These are phyloP conservation scores for Marasmius sp. DNA, from an alignment of 1,284 basidiomycete genomes.

Conservation along the genomic window DNA sequence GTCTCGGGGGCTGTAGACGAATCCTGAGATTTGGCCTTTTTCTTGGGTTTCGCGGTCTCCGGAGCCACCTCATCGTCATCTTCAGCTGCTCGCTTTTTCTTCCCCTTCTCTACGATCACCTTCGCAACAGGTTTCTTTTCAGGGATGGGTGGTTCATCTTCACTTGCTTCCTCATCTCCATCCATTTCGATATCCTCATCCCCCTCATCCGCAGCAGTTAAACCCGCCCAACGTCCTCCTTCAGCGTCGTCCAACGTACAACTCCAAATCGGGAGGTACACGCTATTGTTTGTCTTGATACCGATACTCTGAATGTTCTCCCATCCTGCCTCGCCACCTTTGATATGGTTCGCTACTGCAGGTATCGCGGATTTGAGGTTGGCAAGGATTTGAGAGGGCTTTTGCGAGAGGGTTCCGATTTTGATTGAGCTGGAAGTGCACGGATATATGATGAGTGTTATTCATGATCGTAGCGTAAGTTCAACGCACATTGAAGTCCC, in stretches of 20 bases:
- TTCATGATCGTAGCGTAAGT: background rate
- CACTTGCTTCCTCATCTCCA: constrained; percentile 27
- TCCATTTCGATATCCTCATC: constrained; percentile 30
- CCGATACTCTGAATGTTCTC: constrained; percentile 89
- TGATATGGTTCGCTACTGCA: constrained; percentile 68
- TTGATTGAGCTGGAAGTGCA: constrained; percentile 70
- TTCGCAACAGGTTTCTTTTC: constrained; percentile 23
- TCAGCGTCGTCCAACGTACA: constrained; percentile 65
- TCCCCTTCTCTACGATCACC: constrained; percentile 27
- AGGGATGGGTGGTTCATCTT: constrained; percentile 26
- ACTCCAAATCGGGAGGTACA: constrained; percentile 90
- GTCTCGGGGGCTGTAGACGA: background rate
- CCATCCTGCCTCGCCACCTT: constrained; percentile 68
- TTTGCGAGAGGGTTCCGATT: constrained; percentile 77
- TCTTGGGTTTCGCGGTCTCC: constrained; percentile 30
- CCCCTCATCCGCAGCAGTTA: constrained; percentile 35
- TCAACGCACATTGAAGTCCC: constrained; percentile 85
- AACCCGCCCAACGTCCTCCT: constrained; percentile 63
- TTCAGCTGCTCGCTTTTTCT: constrained; percentile 14
- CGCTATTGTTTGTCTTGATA: constrained; percentile 87
- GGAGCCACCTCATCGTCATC: constrained; percentile 16
- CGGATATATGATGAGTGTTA: background rate
- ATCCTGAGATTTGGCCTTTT: constrained; percentile 31
- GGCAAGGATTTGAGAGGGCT: constrained; percentile 69
- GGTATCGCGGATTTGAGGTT: constrained; percentile 85